Conservation (phyloP, 495 filamentous ascomycete species). For the Parmelia sp. region DNA sequence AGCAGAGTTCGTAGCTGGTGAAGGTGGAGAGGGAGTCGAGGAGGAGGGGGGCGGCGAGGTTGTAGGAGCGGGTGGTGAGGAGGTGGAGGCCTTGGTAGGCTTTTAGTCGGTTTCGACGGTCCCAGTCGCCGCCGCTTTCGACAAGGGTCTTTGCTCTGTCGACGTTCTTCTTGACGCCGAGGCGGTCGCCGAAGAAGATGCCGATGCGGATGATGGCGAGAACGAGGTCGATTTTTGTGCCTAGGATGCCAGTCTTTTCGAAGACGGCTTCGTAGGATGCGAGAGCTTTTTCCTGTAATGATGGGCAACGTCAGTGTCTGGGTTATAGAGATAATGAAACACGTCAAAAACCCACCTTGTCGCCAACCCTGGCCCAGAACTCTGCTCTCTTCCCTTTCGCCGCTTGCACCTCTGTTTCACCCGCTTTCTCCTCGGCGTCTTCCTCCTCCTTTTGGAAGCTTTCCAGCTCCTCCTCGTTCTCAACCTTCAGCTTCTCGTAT, state of each 20-base stretch:
- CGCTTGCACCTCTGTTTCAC: conserved; percentile 89
- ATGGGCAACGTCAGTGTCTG: conserved; percentile 2
- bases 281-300: conserved; percentile 77
- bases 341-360: conserved; percentile 64
- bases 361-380: conserved; percentile 86
- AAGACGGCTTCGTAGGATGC: conserved; percentile 84
- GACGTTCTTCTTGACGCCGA: conserved; percentile 85
- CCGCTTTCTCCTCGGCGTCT: conserved; percentile 87
- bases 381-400: conserved; percentile 92
- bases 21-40: conserved; percentile 98
- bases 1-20: conserved; percentile 95
- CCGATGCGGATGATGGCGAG: conserved; percentile 93
- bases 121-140: conserved; percentile 95
- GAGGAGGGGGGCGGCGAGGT: conserved; percentile 80
- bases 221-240: conserved; percentile 93
- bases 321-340: background rate
- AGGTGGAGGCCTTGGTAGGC: conserved; percentile 94
- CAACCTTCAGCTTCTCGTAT: conserved; percentile 76
- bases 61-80: conserved; percentile 84
- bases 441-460: conserved; percentile 93
- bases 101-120: conserved; percentile 94
- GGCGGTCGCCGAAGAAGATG: conserved; percentile 88
- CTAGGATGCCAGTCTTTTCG: conserved; percentile 87
- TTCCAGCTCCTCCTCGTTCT: conserved; percentile 87
- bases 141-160: conserved; percentile 85